phyloP scores from a whole-genome alignment of 495 filamentous ascomycete genomes.

The Xylaria scruposa region DNA sequence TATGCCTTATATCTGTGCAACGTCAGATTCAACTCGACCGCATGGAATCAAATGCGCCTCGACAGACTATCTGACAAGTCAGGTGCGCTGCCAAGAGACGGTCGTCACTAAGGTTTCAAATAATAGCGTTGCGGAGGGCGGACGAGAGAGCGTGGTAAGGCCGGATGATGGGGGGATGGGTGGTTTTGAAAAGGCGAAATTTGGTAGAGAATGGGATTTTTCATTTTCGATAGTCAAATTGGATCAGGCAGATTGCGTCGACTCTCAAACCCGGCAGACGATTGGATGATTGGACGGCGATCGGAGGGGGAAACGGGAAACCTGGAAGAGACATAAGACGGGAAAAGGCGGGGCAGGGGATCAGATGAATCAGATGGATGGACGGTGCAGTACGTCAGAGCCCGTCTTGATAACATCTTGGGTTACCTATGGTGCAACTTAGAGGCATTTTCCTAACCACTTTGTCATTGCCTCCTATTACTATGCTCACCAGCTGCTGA shows the following conservation, averaged over 20 bases:
- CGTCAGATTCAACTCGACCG: constrained; percentile 8
- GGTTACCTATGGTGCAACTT: not conserved
- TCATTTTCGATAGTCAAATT: constrained; percentile 30
- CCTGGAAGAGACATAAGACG: constrained; percentile 2
- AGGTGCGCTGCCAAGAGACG: not conserved
- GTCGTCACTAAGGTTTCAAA: not conserved
- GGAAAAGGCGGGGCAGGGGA: constrained; percentile 7
- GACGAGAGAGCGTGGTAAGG: constrained; percentile 3
- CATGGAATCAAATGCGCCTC: not conserved
- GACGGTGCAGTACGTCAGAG: not conserved
- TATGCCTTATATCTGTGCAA: constrained; percentile 21
- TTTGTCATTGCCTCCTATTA: not conserved
- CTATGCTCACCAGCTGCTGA: not conserved
- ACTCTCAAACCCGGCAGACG: constrained; percentile 1
- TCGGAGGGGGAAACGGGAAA: constrained; percentile 2
- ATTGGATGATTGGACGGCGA: constrained; percentile 24
- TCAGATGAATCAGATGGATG: not conserved
- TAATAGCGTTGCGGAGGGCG: not conserved
- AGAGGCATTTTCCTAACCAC: not conserved
- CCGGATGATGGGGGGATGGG: constrained; percentile 24
- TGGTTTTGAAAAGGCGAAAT: constrained; percentile 28
- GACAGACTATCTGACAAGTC: constrained; percentile 5
- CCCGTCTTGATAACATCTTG: not conserved
- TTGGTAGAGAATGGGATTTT: constrained; percentile 39
- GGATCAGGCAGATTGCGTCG: constrained; percentile 15